phyloP scores from a whole-genome alignment of 768 basidiomycete species.

The Serpula lacrymans region DNA sequence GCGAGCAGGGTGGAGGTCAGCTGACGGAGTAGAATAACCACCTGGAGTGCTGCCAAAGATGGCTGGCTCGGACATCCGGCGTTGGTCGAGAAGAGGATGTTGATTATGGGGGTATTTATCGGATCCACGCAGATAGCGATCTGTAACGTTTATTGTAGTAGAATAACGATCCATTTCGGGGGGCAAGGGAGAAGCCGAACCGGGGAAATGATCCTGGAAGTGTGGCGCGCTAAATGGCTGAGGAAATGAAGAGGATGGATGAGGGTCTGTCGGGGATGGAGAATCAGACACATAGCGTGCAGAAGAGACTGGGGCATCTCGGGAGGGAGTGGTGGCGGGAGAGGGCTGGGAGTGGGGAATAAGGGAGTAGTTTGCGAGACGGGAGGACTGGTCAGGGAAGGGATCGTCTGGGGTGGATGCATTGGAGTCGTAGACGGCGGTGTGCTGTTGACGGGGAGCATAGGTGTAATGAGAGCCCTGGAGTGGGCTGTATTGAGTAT shows the following conservation, averaged over 20 bases:
- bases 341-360: slow-evolving; percentile 16
- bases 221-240: slow-evolving; percentile 40
- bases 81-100: slow-evolving; percentile 46
- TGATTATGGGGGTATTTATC: slow-evolving; percentile 33
- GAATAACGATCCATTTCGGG: slow-evolving; percentile 39
- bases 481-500: slow-evolving; percentile 24
- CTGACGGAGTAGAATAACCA: slow-evolving; percentile 24
- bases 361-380: slow-evolving; percentile 15
- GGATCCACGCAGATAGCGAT: slow-evolving; percentile 38
- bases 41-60: slow-evolving; percentile 43
- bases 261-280: slow-evolving; percentile 42
- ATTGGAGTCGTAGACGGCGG: slow-evolving; percentile 30
- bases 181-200: slow-evolving; percentile 37
- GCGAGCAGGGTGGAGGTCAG: slow-evolving; percentile 30
- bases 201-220: slow-evolving; percentile 43
- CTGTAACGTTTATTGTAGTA: slow-evolving; percentile 32
- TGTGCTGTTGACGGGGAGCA: slow-evolving; percentile 24
- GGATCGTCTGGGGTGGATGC: slow-evolving; percentile 13
- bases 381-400: slow-evolving; percentile 11
- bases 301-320: background rate
- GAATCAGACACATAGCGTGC: slow-evolving; percentile 34
- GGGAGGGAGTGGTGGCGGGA: slow-evolving; percentile 1
- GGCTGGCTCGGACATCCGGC: slow-evolving; percentile 69
- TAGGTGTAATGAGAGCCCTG: slow-evolving; percentile 34
- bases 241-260: slow-evolving; percentile 35